phyloP scores from a whole-genome alignment of 805 yeast genomes.

The Ogataea ganodermae region DNA sequence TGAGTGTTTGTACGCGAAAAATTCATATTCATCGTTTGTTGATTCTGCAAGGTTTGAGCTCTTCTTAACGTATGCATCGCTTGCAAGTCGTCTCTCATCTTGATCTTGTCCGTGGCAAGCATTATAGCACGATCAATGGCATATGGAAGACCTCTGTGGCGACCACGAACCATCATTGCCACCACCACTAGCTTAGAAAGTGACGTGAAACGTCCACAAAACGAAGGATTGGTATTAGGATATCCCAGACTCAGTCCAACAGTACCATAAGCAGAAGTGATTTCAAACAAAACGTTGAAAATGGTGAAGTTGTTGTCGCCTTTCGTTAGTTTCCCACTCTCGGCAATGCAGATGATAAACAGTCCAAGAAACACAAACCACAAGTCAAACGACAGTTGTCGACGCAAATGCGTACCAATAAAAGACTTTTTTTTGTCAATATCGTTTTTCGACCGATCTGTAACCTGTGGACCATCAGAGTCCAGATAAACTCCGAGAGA shows the following conservation, averaged over 20 bases:
- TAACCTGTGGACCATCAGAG: slow-evolving; percentile 38
- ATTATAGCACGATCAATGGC: slow-evolving; percentile 91
- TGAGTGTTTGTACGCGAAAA: slow-evolving; percentile 7
- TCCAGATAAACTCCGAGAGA: slow-evolving; percentile 80
- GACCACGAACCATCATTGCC: slow-evolving; percentile 90
- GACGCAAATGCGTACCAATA: slow-evolving; percentile 84
- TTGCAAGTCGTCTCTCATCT: slow-evolving; percentile 60
- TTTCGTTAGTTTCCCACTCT: slow-evolving; percentile 60
- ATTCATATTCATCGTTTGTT: slow-evolving; percentile 7
- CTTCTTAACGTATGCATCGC: slow-evolving; percentile 45
- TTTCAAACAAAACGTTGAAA: slow-evolving; percentile 79
- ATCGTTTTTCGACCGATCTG: slow-evolving; percentile 41
- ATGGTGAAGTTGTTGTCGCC: slow-evolving; percentile 55
- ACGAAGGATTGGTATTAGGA: slow-evolving; percentile 64
- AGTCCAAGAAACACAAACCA: slow-evolving; percentile 91
- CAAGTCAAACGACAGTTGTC: slow-evolving; percentile 88
- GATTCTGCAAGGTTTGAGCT: slow-evolving; percentile 25
- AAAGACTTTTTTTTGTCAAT: slow-evolving; percentile 49
- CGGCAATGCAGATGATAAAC: slow-evolving; percentile 84
- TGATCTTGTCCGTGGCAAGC: slow-evolving; percentile 70
- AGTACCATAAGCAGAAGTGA: slow-evolving; percentile 94
- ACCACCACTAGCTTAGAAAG: slow-evolving; percentile 82
- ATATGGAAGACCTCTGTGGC: slow-evolving; percentile 96
- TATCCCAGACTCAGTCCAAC: slow-evolving; percentile 92
- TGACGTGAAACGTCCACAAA: slow-evolving; percentile 68